Evolutionary conservation across 768 basidiomycete genomes (phyloP), one percentile per base, ranked within the genome.

Genomic region (Suillus lakei): DNA sequence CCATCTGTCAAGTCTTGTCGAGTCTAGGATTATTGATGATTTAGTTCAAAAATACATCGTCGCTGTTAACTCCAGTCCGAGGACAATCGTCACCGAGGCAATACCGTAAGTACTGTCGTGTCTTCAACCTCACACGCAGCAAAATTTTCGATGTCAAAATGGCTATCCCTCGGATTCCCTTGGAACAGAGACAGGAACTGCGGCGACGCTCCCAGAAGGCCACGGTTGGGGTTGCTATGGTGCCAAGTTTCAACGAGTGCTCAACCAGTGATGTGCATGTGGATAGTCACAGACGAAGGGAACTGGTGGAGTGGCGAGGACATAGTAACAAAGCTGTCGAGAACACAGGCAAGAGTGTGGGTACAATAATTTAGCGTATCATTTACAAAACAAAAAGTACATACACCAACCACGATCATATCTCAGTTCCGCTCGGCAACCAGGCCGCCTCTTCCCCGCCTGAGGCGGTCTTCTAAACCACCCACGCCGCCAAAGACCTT

Each of bases 401-500:
- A 41, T 54, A 34, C 32, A 54, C 51, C 28, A 58, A 56, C 36
- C 23, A 34, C 7, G 54, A 50, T 26, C 23, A 23, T 18, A 53
- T 61, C 43, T 76, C 66, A 76, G 48, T 76, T 75, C 15, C 65
- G 84, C 67, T 89, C 89, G 61, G 85, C 84, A 39, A 92, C 88
- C 76, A 95, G 77, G 7, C 88, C 90, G 32, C 88, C 88, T 41
- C 89, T 82, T 48, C 91, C 91, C 70, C 94, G 83, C 72, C 79
- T 83, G 55, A 95, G 88, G 64, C 92, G 82, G 44, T 95, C 93
- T 74, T 93, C 93, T 34, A 95, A 77, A 18, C 90, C 91, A 46
- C 92, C 91, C 9, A 80, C 76, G 30, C 91, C 92, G 54, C 92
- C 89, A 77, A 93, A 93, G 10, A 95, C 91, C 69, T 85, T 89